Base-by-base conservation (phyloP, 2,329 filamentous ascomycete species). In the Pseudocercospora vitis region DNA sequence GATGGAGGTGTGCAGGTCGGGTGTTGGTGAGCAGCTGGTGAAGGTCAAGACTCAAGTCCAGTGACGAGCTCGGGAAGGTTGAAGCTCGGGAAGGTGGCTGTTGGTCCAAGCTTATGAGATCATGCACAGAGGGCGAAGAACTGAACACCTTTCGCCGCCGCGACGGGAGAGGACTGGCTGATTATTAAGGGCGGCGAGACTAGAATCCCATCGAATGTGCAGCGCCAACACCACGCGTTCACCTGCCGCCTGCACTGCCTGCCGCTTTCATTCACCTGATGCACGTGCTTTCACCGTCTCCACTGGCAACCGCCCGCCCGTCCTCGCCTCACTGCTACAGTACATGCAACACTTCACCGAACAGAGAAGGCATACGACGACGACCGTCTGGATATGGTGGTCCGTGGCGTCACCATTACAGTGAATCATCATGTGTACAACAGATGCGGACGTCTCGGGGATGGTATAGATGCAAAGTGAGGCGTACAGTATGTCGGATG, bases 381-480 rank as follows among this genome's bases (percentile, higher is more conserved):
- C 44, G 26, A 21, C 29, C 11, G 24, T 28, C 16, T 47, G 44
- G 26, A 31, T n/a, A 31, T 11, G 19, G 19, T 19, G 31, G 44
- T 47, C 44, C 21, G 44, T 23, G 3, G 44, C 32, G 14, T 18
- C 16, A 47, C 28, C 44, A 47, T 47, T 28, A 23, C n/a, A 16
- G 29, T 31, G 44, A 28, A 47, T 24, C 44, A 42, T n/a, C n/a
- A n/a, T n/a, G n/a, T 31, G 44, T 47, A 28, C 11, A 31, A 47
- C 44, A 18, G 14, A 16, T 18, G 29, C 26, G 23, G 32, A 23
- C 29, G 44, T 21, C 26, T 33, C 26, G 24, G 11, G 3, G 26
- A 47, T n/a, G n/a, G n/a, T n/a, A n/a, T n/a, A 7, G 26, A 19
- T 16, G 44, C 14, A 47, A 33, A 47, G 44, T 47, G 44, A 47